Percentiles rank a stretch among this genome's conserved stretches.
Conservation (phyloP, 192 early-diverging fungal species). For the Allomyces macrogynus region DNA sequence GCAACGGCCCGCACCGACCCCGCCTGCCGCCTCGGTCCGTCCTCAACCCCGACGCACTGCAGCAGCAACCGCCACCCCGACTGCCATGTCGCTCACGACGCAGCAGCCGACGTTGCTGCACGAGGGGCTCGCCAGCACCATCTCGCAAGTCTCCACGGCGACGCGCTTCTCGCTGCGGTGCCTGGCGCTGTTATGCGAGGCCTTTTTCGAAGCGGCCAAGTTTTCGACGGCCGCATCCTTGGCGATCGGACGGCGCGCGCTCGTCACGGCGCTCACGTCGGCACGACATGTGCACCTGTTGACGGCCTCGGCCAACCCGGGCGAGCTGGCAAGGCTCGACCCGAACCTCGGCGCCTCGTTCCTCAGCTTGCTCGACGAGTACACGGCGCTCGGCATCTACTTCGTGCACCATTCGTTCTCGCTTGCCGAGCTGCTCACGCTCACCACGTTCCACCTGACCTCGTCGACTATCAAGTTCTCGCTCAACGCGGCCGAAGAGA, state of each 20-base stretch:
- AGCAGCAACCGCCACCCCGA: too few species aligned
- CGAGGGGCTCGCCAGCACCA: slow-evolving; percentile 28
- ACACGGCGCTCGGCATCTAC: slow-evolving; percentile 38
- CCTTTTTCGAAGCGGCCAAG: slow-evolving; percentile 34
- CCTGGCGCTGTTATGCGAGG: slow-evolving; percentile 34
- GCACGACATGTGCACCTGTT: slow-evolving; percentile 34
- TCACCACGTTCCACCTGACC: slow-evolving; percentile 58
- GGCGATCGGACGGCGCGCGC: slow-evolving; percentile 27
- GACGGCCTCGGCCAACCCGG: slow-evolving; percentile 11
- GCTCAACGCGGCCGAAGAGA: slow-evolving; percentile 64
- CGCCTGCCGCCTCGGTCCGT: too few species aligned
- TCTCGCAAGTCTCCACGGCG: slow-evolving; percentile 37
- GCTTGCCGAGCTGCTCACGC: slow-evolving; percentile 49
- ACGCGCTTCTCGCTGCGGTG: slow-evolving; percentile 38
- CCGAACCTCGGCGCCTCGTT: slow-evolving; percentile 5
- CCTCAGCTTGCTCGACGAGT: slow-evolving; percentile 33
- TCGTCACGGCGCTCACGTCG: slow-evolving; percentile 34
- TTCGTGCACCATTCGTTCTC: slow-evolving; percentile 48
- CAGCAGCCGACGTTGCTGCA: slow-evolving; percentile 24
- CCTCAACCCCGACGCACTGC: too few species aligned
- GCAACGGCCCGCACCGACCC: too few species aligned
- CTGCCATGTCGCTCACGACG: slow-evolving; percentile 1
- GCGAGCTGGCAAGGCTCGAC: slow-evolving; percentile 3
- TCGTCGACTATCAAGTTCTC: slow-evolving; percentile 51
- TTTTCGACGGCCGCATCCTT: slow-evolving; percentile 33